Evolutionary conservation across 805 yeast species (phyloP).

Genomic region (Metschnikowia aberdeeniae): DNA sequence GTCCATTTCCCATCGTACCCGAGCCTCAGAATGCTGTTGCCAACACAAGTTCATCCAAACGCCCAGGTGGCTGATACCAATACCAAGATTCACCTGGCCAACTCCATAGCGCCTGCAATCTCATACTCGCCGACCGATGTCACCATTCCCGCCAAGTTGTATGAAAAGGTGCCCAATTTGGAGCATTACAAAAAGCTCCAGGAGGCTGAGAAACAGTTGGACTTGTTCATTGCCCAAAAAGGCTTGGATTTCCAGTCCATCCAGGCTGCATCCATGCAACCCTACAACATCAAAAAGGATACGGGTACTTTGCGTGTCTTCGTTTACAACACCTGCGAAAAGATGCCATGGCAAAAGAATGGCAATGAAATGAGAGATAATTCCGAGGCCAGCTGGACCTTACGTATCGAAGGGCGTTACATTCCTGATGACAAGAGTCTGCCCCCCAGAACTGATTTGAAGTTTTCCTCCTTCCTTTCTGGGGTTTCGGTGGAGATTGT

Average conservation of each 20-base stretch:
- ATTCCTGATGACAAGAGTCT: conserved; percentile 31
- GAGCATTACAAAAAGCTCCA: conserved; percentile 63
- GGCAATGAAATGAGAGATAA: conserved; percentile 15
- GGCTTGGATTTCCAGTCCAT: conserved; percentile 78
- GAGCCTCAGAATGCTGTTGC: conserved; percentile 12
- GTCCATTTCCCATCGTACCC: conserved; percentile 4
- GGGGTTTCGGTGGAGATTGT: conserved; percentile 78
- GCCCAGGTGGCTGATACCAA: conserved; percentile 26
- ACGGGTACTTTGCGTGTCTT: conserved; percentile 71
- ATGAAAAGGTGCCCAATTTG: conserved; percentile 60
- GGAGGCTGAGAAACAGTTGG: conserved; percentile 80
- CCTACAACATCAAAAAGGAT: conserved; percentile 35
- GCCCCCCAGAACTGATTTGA: conserved; percentile 9
- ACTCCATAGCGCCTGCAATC: conserved; percentile 34
- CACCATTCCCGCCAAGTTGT: conserved; percentile 33
- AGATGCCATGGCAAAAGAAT: conserved; percentile 76
- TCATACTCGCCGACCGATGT: conserved; percentile 44
- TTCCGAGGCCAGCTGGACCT: conserved; percentile 66
- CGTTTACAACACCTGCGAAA: conserved; percentile 74
- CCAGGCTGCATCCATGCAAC: conserved; percentile 38
- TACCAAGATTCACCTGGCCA: conserved; percentile 20
- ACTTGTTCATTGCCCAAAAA: conserved; percentile 77
- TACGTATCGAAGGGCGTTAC: conserved; percentile 83
- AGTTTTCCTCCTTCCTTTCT: conserved; percentile 56
- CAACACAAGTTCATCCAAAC: conserved; percentile 18